Evolutionary conservation across 495 filamentous ascomycete genomes (phyloP).

Genomic region (Hypoxylon crocopeplum): DNA sequence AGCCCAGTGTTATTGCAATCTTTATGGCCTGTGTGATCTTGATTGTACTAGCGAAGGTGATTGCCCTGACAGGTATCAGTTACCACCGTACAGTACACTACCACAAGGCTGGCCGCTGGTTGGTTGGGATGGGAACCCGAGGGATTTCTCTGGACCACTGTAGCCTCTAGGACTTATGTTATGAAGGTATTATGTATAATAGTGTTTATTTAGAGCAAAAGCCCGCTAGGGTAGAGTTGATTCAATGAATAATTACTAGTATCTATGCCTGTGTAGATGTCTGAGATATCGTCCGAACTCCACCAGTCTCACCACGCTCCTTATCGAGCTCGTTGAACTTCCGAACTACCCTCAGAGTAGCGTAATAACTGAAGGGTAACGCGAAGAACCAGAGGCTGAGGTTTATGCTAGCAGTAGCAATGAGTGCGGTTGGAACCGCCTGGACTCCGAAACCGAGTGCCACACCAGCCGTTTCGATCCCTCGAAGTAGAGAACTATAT

Average conservation of each 20-base stretch:
- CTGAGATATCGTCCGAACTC: too few species aligned
- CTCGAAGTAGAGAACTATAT: slow-evolving; percentile 50
- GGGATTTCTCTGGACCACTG: background rate
- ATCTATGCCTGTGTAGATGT: too few species aligned
- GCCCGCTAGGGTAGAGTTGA: too few species aligned
- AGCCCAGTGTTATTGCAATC: slow-evolving; percentile 67
- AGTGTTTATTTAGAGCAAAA: too few species aligned
- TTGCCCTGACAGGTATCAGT: slow-evolving; percentile 43
- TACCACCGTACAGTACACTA: slow-evolving; percentile 11
- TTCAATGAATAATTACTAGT: too few species aligned
- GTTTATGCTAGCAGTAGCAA: slow-evolving; percentile 52
- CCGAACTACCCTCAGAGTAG: slow-evolving; percentile 47
- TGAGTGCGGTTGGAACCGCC: slow-evolving; percentile 50
- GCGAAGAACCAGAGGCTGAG: slow-evolving; percentile 50
- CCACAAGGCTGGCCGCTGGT: slow-evolving; percentile 47
- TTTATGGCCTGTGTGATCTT: slow-evolving; percentile 66
- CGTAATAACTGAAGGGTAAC: slow-evolving; percentile 53
- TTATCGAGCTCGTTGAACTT: slow-evolving; percentile 39
- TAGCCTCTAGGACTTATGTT: too few species aligned
- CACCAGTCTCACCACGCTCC: background rate
- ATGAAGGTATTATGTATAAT: too few species aligned
- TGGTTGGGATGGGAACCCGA: slow-evolving; percentile 43
- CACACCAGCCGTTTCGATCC: slow-evolving; percentile 52
- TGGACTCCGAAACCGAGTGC: slow-evolving; percentile 53
- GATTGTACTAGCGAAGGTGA: slow-evolving; percentile 24